Evolutionary conservation across 345 rosid species (phyloP), one percentile per base, ranked within the genome.

Genomic region (Eucalyptus cladocalyx): DNA sequence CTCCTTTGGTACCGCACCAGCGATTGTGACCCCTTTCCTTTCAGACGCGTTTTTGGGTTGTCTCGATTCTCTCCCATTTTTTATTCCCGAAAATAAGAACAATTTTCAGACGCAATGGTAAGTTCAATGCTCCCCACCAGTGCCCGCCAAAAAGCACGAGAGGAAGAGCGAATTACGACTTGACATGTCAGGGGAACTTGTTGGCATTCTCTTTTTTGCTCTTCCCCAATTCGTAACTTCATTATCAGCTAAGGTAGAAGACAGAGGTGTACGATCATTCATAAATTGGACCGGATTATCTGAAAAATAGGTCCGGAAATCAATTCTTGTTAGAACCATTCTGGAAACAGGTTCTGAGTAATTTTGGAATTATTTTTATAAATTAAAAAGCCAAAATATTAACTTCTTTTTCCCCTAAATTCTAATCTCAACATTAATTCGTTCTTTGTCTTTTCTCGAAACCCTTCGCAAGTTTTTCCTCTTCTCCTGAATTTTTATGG

Each of bases 281-380:
- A n/a, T n/a, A n/a, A n/a, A n/a, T n/a, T n/a, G n/a, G n/a, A n/a
- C n/a, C n/a, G n/a, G n/a, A n/a, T n/a, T n/a, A n/a, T n/a, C n/a
- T n/a, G n/a, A n/a, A n/a, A n/a, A n/a, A n/a, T n/a, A n/a, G n/a
- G n/a, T n/a, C 1, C 0, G 7, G 4, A 1, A 53, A 53, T 18
- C 1, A 0, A 53, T 53, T 53, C 58, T 19, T 9, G 24, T 53
- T 53, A 2, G 56, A 53, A 53, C 23, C 10, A 2, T 24, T 19
- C 11, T 2, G 4, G 0, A 8, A 53, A 8, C 24, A 53, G 1
- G 5, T 53, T 53, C 2, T 9, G 11, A 53, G 11, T 19, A 4
- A 8, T 21, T 53, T 53, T 8, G 7, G 24, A 53, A 53, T 53
- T 53, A 8, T 0, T 8, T 53, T 53, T 19, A 53, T 19, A 19